Evolutionary conservation across 352 stramenopile genomes (phyloP).

Genomic region (Globisporangium lucens): DNA sequence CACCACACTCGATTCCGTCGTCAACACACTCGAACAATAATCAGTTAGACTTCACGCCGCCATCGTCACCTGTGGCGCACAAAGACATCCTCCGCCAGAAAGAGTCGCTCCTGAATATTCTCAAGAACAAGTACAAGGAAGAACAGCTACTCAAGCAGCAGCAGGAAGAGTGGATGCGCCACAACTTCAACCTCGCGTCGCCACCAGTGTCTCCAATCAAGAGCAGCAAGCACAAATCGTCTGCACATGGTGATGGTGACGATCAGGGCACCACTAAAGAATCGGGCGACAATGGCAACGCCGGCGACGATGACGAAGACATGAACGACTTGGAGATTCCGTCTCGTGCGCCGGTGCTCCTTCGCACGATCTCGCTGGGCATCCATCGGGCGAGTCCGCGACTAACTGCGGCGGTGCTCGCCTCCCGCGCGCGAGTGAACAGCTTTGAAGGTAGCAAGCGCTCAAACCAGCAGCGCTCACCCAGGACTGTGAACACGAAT

Average conservation of each 20-base stretch:
- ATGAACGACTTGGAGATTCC: conserved; percentile 23
- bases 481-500: conserved; percentile 14
- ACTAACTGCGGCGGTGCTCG: conserved; percentile 40
- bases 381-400: conserved; percentile 40
- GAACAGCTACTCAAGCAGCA: conserved; percentile 69
- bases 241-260: neutral
- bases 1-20: neutral
- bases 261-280: conserved; percentile 8
- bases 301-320: conserved; percentile 14
- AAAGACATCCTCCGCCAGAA: conserved; percentile 60
- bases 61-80: conserved; percentile 60
- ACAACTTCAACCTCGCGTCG: conserved; percentile 26
- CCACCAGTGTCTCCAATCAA: conserved; percentile 32
- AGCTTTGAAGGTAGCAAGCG: conserved; percentile 27
- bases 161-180: conserved; percentile 72
- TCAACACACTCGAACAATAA: conserved; percentile 3
- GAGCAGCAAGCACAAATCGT: neutral
- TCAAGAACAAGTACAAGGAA: conserved; percentile 59
- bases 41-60: conserved; percentile 38
- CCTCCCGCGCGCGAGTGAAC: conserved; percentile 35
- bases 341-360: conserved; percentile 27
- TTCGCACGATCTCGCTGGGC: conserved; percentile 47
- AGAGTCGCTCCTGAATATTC: conserved; percentile 53
- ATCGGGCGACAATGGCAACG: conserved; percentile 2
- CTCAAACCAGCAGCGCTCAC: conserved; percentile 10